These are phyloP conservation scores for Middelhovenomyces tepae DNA, from an alignment of 805 yeast genomes.

Conservation along the genomic window DNA sequence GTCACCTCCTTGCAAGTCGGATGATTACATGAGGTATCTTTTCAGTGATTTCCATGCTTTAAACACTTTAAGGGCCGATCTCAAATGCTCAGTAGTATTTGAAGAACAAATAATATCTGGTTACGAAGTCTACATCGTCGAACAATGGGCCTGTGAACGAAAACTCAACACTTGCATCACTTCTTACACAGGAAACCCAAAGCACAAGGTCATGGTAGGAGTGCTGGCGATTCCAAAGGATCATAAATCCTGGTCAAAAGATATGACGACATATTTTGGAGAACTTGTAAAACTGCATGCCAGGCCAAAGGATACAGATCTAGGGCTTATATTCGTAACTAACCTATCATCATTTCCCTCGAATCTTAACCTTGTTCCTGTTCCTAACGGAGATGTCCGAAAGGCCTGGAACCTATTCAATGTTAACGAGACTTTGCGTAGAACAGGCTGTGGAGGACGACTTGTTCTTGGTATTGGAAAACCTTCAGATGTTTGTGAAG, in stretches of 20 bases:
- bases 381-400: conserved; percentile 35
- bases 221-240: conserved; percentile 46
- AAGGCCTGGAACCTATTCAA: conserved; percentile 49
- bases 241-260: conserved; percentile 39
- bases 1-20: no score
- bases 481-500: conserved; percentile 70
- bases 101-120: conserved; percentile 52
- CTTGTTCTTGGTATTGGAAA: conserved; percentile 62
- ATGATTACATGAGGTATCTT: no score
- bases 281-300: conserved; percentile 61
- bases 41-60: no score
- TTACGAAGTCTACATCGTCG: conserved; percentile 84
- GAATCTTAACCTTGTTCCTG: conserved; percentile 57
- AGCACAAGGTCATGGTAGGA: conserved; percentile 54
- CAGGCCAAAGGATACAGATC: conserved; percentile 53
- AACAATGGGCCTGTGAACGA: conserved; percentile 85
- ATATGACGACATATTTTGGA: conserved; percentile 50
- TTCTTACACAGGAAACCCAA: conserved; percentile 75
- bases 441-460: conserved; percentile 78
- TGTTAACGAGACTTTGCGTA: conserved; percentile 67
- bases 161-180: conserved; percentile 59
- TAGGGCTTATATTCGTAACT: conserved; percentile 66
- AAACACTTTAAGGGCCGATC: no score
- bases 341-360: conserved; percentile 77
- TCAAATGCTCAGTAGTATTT: no score